phyloP scores from a whole-genome alignment of 73 alveolate species.

The Strombidium stylifer region DNA sequence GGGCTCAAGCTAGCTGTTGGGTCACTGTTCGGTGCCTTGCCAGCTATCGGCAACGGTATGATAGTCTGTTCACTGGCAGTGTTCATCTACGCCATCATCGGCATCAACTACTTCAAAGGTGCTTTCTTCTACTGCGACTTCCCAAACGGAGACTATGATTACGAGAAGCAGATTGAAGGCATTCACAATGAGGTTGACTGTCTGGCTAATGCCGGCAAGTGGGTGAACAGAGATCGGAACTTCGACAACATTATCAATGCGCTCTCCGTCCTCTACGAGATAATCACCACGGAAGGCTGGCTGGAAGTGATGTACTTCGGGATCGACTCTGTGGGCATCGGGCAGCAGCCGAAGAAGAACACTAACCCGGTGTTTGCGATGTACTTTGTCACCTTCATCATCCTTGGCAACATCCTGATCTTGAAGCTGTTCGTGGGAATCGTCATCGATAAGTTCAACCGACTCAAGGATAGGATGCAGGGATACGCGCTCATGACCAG shows the following conservation, averaged over 20 bases:
- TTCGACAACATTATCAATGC: slow-evolving; percentile 64
- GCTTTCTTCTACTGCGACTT: slow-evolving; percentile 15
- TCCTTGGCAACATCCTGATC: slow-evolving; percentile 30
- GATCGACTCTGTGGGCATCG: slow-evolving; percentile 27
- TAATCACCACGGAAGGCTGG: slow-evolving; percentile 62
- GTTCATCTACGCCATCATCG: slow-evolving; percentile 19
- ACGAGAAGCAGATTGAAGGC: not conserved
- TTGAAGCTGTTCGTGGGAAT: slow-evolving; percentile 57
- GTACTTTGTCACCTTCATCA: slow-evolving; percentile 18
- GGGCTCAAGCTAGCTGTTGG: slow-evolving; percentile 22
- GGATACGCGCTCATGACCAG: slow-evolving; percentile 16
- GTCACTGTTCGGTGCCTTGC: slow-evolving; percentile 27
- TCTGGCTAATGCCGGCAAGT: slow-evolving; percentile 55
- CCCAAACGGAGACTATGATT: too few relatives aligned
- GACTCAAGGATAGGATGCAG: slow-evolving; percentile 52
- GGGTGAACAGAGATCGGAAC: slow-evolving; percentile 47
- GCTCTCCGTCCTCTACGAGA: slow-evolving; percentile 15
- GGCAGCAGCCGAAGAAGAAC: not conserved
- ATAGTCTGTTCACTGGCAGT: slow-evolving; percentile 1
- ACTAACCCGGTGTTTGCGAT: not conserved
- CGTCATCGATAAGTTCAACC: slow-evolving; percentile 53
- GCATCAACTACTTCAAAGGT: slow-evolving; percentile 28
- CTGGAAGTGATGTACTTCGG: slow-evolving; percentile 27
- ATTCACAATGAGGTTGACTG: not conserved
- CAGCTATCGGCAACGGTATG: slow-evolving; percentile 25